Conservation (phyloP, 1,139 yeast species). For the Lizanozyma gosingica region DNA sequence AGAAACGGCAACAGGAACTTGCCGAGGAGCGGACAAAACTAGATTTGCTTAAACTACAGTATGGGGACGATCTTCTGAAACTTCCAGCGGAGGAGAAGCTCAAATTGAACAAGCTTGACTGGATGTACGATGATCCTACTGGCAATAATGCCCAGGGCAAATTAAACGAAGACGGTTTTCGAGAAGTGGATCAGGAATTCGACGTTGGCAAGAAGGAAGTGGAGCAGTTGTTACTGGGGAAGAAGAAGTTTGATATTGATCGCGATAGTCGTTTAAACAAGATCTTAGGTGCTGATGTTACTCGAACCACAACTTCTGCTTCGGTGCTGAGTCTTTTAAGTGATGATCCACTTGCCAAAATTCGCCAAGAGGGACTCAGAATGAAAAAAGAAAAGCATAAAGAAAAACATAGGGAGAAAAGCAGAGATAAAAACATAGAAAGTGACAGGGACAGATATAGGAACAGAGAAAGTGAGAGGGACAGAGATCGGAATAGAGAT, state of each 20-base stretch:
- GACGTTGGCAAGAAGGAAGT: constrained; percentile 26
- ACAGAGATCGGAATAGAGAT: too few species aligned
- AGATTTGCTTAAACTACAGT: constrained; percentile 48
- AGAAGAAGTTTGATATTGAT: constrained; percentile 9
- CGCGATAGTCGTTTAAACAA: constrained; percentile 9
- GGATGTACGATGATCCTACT: constrained; percentile 72
- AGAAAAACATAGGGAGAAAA: background rate
- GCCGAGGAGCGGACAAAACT: constrained; percentile 55
- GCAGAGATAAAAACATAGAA: background rate
- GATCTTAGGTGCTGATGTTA: constrained; percentile 7
- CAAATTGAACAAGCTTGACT: constrained; percentile 48
- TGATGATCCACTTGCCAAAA: background rate
- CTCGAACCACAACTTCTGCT: background rate
- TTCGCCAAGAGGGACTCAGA: background rate
- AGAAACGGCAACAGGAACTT: constrained; percentile 58
- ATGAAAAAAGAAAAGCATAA: background rate
- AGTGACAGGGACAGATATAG: background rate
- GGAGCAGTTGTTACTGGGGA: constrained; percentile 22
- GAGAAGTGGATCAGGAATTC: constrained; percentile 26
- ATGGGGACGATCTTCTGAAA: constrained; percentile 24
- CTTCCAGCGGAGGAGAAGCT: constrained; percentile 32
- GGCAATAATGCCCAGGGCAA: constrained; percentile 3
- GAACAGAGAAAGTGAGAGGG: too few species aligned
- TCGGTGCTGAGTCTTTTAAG: background rate
- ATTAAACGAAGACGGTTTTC: constrained; percentile 22